Evolutionary conservation across 1,284 basidiomycete genomes (phyloP).

Genomic region (Schizopora paradoxa): DNA sequence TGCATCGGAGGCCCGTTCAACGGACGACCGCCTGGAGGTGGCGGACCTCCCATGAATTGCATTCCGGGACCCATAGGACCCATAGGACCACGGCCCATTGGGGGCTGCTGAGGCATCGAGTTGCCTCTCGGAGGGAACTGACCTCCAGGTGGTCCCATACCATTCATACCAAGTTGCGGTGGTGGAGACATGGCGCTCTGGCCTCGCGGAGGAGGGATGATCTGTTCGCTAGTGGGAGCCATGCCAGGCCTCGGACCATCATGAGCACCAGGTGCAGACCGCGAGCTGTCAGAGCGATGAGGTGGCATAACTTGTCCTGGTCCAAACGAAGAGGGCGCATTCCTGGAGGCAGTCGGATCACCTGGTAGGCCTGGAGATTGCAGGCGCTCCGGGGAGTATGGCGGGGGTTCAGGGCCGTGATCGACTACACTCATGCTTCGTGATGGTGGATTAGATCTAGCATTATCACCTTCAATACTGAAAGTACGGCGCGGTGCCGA

Average conservation of each 20-base stretch:
- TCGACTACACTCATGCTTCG: conserved; percentile 2
- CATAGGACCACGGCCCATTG: conserved; percentile 9
- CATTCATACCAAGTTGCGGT: conserved; percentile 13
- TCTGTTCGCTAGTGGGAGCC: conserved; percentile 31
- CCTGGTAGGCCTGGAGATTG: conserved; percentile 1
- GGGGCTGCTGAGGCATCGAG: conserved; percentile 11
- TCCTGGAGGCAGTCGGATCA: conserved; percentile 7
- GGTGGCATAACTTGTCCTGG: conserved; percentile 28
- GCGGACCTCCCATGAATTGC: neutral
- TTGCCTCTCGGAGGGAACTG: conserved; percentile 3
- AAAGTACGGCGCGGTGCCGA: conserved; percentile 10
- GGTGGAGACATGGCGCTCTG: conserved; percentile 33
- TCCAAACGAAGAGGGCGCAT: conserved; percentile 2
- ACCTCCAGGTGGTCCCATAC: conserved; percentile 10
- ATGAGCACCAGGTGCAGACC: conserved; percentile 13
- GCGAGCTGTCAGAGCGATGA: conserved; percentile 12
- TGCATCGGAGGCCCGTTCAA: conserved; percentile 9
- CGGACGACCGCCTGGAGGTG: conserved; percentile 2
- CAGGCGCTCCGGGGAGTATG: conserved; percentile 11
- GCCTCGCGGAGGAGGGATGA: conserved; percentile 39
- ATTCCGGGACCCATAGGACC: conserved; percentile 1
- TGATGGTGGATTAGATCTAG: neutral
- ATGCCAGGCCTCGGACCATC: conserved; percentile 4
- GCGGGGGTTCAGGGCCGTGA: conserved; percentile 8
- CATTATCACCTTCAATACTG: neutral